Conservation (phyloP, 305 asterid species). For the Striga hermonthica region DNA sequence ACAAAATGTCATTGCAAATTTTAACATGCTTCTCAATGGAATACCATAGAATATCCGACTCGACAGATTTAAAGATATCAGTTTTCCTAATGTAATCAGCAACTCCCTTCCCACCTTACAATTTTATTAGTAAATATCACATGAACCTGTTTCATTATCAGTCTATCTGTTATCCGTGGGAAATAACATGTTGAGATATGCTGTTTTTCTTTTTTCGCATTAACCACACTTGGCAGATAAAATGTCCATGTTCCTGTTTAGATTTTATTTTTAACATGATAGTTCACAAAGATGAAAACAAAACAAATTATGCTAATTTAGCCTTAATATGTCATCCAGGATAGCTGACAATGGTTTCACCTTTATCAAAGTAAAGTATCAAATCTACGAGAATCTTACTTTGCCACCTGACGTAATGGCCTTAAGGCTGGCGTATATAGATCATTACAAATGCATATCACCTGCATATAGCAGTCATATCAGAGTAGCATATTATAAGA, state of each 20-base stretch:
- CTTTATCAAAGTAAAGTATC: conserved; percentile 26
- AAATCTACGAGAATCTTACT: conserved; percentile 52
- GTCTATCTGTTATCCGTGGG: conserved; percentile 8
- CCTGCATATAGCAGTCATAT: conserved; percentile 48
- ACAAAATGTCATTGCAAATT: neutral
- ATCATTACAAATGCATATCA: conserved; percentile 95
- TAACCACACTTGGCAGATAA: conserved; percentile 5
- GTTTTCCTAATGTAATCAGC: conserved; percentile 12
- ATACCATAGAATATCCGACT: conserved; percentile 11
- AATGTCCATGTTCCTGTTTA: conserved; percentile 8
- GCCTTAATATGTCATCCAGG: conserved; percentile 8
- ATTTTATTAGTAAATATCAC: neutral
- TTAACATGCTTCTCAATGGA: conserved; percentile 4
- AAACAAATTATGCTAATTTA: conserved; percentile 8
- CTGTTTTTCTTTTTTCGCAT: neutral
- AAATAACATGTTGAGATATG: neutral
- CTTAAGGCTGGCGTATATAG: conserved; percentile 92
- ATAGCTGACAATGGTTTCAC: conserved; percentile 8
- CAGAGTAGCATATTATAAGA: conserved; percentile 30
- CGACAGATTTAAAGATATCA: neutral
- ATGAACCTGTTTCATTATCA: conserved; percentile 10
- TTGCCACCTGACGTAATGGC: conserved; percentile 94
- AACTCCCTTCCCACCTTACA: conserved; percentile 8
- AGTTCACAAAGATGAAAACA: conserved; percentile 8
- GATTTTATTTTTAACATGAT: conserved; percentile 15